Conservation (phyloP, 164 flowering plant genomes). For the Berberis vulgaris region DNA sequence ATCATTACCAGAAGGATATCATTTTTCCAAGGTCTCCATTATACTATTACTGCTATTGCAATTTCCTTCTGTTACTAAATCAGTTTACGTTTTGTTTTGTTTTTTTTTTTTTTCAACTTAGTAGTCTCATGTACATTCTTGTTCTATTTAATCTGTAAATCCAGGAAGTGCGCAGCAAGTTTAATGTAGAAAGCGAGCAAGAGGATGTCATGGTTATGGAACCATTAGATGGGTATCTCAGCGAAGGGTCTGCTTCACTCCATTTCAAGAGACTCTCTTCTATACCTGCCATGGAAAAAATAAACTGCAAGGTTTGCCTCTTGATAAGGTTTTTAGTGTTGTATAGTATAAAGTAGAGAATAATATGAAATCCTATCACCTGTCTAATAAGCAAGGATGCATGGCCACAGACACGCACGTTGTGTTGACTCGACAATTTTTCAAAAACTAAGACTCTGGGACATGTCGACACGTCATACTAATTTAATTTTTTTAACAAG, state of each 20-base stretch:
- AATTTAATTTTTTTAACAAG: no score
- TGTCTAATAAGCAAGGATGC: not conserved
- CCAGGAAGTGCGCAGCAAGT: slow-evolving; percentile 92
- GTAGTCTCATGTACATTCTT: not conserved
- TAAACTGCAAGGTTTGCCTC: slow-evolving; percentile 73
- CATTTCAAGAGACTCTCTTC: slow-evolving; percentile 58
- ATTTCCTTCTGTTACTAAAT: not conserved
- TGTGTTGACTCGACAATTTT: not conserved
- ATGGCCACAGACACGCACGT: not conserved
- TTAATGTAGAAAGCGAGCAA: slow-evolving; percentile 61
- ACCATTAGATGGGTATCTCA: slow-evolving; percentile 64
- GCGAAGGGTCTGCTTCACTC: slow-evolving; percentile 59
- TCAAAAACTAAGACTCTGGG: not conserved
- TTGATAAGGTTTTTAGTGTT: not conserved
- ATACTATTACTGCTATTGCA: not conserved
- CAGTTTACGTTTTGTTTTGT: not conserved
- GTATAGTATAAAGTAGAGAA: not conserved
- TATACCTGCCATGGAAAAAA: slow-evolving; percentile 46
- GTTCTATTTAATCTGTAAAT: slow-evolving; percentile 5
- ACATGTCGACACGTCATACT: no score
- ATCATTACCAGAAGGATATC: slow-evolving; percentile 74
- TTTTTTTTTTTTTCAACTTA: not conserved
- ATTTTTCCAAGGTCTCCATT: slow-evolving; percentile 82
- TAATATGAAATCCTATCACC: not conserved
- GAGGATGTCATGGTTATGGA: slow-evolving; percentile 48